Evolutionary conservation across 352 stramenopile species (phyloP).

Genomic region (Globisporangium rhizosaccharum): DNA sequence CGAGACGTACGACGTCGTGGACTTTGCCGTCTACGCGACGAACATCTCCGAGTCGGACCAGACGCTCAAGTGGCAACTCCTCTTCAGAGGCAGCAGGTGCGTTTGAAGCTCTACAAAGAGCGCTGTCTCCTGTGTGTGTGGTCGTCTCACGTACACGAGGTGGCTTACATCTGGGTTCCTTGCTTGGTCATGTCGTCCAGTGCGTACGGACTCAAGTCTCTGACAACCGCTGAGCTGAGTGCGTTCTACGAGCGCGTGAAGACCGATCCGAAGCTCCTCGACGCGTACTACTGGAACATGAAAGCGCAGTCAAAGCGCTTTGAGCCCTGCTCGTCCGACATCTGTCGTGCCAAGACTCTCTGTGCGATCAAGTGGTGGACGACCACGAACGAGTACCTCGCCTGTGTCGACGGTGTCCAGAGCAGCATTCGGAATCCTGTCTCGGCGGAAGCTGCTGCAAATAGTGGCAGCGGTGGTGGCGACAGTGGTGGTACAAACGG

Average conservation of each 20-base stretch:
- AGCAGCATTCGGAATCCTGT: conserved; percentile 1
- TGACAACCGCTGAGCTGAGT: conserved; percentile 37
- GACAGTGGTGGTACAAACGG: background rate
- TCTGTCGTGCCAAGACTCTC: conserved; percentile 48
- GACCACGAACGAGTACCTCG: conserved; percentile 55
- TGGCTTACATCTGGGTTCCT: background rate
- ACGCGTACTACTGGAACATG: conserved; percentile 78
- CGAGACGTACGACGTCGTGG: conserved; percentile 55
- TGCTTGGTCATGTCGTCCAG: background rate
- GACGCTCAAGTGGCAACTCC: conserved; percentile 35
- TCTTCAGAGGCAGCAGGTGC: conserved; percentile 42
- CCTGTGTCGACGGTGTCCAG: conserved; percentile 35
- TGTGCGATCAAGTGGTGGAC: conserved; percentile 79
- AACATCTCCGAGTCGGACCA: conserved; percentile 44
- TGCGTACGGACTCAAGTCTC: conserved; percentile 46
- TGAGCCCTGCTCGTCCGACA: conserved; percentile 28
- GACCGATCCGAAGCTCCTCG: conserved; percentile 42
- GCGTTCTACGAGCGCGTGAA: conserved; percentile 44
- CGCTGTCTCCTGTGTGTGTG: too few relatives aligned
- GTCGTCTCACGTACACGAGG: background rate
- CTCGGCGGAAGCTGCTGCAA: too few relatives aligned
- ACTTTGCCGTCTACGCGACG: conserved; percentile 66
- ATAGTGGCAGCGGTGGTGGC: background rate
- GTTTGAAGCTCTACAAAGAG: background rate
- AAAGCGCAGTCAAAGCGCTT: conserved; percentile 52